Evolutionary conservation across 2,329 filamentous ascomycete genomes (phyloP).

Genomic region (Fonsecaea pugnacius): DNA sequence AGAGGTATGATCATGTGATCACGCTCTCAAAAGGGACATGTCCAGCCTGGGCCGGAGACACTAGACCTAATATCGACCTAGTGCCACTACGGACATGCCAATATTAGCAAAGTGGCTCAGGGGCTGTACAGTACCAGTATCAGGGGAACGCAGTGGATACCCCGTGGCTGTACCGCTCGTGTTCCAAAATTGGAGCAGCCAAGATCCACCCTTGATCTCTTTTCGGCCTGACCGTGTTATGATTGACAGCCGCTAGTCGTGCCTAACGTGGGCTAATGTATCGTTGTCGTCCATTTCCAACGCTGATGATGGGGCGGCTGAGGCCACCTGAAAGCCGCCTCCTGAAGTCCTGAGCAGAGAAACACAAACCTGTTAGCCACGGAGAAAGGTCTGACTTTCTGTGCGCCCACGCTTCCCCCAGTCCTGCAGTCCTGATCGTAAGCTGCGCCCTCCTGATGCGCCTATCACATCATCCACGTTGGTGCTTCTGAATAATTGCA

Average conservation of each 20-base stretch:
- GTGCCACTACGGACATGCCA: conserved; percentile 33
- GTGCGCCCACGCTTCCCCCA: background rate
- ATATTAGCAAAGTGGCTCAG: conserved; percentile 26
- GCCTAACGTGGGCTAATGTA: conserved; percentile 25
- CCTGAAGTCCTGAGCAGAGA: background rate
- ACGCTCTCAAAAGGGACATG: background rate
- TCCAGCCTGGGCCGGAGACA: background rate
- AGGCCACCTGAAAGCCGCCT: background rate
- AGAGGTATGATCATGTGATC: background rate
- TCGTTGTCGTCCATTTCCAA: conserved; percentile 14
- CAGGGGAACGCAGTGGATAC: conserved; percentile 30
- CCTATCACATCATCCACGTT: conserved; percentile 22
- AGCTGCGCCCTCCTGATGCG: conserved; percentile 25
- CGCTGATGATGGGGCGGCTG: conserved; percentile 10
- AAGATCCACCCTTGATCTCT: background rate
- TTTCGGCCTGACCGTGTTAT: conserved; percentile 15
- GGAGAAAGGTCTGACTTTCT: conserved; percentile 24
- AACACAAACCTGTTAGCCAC: conserved; percentile 16
- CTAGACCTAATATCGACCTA: conserved; percentile 1
- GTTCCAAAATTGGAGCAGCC: conserved; percentile 26
- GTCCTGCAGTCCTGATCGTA: conserved; percentile 5
- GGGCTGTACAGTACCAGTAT: conserved; percentile 23
- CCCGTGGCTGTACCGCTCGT: conserved; percentile 17
- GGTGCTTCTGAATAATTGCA: background rate
- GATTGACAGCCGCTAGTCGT: conserved; percentile 13